These are phyloP conservation scores for Ophiostoma ips DNA, from an alignment of 2,329 filamentous ascomycete species.

Conservation along the genomic window DNA sequence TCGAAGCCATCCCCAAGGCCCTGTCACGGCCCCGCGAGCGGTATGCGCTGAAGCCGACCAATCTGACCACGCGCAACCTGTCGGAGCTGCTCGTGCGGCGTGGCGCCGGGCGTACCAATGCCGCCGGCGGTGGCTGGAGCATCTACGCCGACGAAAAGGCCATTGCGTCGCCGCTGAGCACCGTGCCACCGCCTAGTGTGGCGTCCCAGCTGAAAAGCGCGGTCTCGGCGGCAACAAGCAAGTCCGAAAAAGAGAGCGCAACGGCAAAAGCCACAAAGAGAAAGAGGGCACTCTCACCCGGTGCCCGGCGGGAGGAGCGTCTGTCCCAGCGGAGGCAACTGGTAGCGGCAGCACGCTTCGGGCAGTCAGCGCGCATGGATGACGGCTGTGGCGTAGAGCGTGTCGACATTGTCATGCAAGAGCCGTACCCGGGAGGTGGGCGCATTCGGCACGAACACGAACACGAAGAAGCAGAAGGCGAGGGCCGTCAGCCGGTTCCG, in stretches of 20 bases:
- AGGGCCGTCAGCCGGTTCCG: not conserved
- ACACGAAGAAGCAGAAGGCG: constrained; percentile 1
- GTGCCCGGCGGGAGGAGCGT: constrained; percentile 20
- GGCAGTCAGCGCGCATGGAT: constrained; percentile 37
- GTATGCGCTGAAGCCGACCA: constrained; percentile 54
- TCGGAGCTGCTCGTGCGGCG: constrained; percentile 53
- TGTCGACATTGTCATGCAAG: constrained; percentile 45
- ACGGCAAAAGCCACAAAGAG: not conserved
- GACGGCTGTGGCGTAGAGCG: constrained; percentile 50
- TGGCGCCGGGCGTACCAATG: constrained; percentile 56
- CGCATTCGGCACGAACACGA: not conserved
- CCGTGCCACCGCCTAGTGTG: constrained; percentile 32
- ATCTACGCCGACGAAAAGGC: constrained; percentile 55
- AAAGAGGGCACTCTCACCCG: constrained; percentile 18
- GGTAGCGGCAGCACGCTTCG: constrained; percentile 57
- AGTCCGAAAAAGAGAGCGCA: not conserved
- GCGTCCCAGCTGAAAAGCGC: not conserved
- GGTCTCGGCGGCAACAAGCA: not conserved
- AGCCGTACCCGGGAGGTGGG: constrained; percentile 32
- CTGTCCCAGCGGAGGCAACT: constrained; percentile 44
- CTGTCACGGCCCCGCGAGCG: constrained; percentile 61
- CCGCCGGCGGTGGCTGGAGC: constrained; percentile 64
- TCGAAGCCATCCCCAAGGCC: constrained; percentile 71
- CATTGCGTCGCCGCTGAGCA: constrained; percentile 41
- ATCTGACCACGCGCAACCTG: constrained; percentile 57